Base-by-base conservation (phyloP, 1,284 basidiomycete genomes). In the Grifola frondosa region DNA sequence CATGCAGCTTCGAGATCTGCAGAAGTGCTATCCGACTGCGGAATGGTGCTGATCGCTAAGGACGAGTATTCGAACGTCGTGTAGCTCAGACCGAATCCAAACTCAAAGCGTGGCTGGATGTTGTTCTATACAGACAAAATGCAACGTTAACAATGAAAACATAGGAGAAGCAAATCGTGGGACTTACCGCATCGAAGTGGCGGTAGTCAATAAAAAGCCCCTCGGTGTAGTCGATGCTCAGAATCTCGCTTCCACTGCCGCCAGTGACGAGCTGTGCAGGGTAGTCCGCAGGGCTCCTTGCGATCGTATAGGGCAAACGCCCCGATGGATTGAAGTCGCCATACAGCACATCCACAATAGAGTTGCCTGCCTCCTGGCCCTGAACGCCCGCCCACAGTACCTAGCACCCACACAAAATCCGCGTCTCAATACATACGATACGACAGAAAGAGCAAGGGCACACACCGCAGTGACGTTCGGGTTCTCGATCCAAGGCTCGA, bases 41-140 rank as follows among this genome's bases (percentile, higher is more conserved):
- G 23, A 7, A 85, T 56, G 36, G 64, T 63, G 4, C 52, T 58
- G 22, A 87, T 65, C 0, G 62, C 49, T 5, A 92, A 64, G 16
- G 73, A 63, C 20, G 71, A 76, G 59, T 88, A 90, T 23, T 75
- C 66, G 64, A 95, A 97, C 0, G 67, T 75, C 25, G 92, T 87
- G 69, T 95, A 96, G 45, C 84, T 88, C 53, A 95, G 64, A 0
- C 91, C 91, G 61, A 81, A 91, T 1, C 91, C 91, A 60, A 93
- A 94, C 57, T 86, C 83, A 61, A 75, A 85, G 24, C 81, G 77
- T 25, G 81, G 81, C 15, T 70, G 68, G 48, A 85, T 80, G 44
- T 77, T 72, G 56, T 58, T 55, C 57, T 63, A 28, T 19, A 24
- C 5, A n/a, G 6, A 24, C 22, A 31, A 19, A 35, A 16, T 20